Conservation (phyloP, 441 rosid species). For the Adansonia madagascariensis region DNA sequence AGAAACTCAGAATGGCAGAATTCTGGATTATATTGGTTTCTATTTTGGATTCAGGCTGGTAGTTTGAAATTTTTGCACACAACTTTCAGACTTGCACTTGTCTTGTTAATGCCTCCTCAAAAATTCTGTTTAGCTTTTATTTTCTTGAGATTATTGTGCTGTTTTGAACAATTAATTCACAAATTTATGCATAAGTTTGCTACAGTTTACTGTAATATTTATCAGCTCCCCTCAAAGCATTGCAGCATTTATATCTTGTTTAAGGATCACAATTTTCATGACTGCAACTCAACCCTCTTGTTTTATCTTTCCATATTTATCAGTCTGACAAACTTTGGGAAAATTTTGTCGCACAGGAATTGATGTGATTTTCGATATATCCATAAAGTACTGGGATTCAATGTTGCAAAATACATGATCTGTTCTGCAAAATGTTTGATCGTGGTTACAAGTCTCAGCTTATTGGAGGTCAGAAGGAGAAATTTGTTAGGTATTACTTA, state of each 20-base stretch:
- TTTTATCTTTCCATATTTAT: background rate
- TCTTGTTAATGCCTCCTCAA: background rate
- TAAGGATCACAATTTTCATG: background rate
- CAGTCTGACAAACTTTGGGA: background rate
- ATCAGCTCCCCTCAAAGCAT: background rate
- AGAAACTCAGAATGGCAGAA: background rate
- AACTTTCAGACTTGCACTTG: background rate
- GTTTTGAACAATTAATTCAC: background rate
- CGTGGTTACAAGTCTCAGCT: slow-evolving; percentile 78
- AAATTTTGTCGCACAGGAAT: background rate
- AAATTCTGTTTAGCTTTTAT: background rate
- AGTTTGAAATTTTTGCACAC: background rate
- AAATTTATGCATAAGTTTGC: background rate
- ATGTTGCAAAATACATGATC: slow-evolving; percentile 38
- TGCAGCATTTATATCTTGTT: background rate
- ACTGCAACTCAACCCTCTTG: background rate
- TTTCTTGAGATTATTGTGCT: background rate
- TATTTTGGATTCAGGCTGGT: background rate
- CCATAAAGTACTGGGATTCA: background rate
- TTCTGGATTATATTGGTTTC: background rate
- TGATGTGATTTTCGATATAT: background rate
- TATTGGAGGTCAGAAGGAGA: slow-evolving; percentile 79
- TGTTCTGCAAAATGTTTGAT: slow-evolving; percentile 56
- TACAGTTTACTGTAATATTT: background rate
- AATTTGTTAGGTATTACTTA: slow-evolving; percentile 65